Base-by-base conservation (phyloP, 441 rosid genomes). In the Euphorbia celastroides region DNA sequence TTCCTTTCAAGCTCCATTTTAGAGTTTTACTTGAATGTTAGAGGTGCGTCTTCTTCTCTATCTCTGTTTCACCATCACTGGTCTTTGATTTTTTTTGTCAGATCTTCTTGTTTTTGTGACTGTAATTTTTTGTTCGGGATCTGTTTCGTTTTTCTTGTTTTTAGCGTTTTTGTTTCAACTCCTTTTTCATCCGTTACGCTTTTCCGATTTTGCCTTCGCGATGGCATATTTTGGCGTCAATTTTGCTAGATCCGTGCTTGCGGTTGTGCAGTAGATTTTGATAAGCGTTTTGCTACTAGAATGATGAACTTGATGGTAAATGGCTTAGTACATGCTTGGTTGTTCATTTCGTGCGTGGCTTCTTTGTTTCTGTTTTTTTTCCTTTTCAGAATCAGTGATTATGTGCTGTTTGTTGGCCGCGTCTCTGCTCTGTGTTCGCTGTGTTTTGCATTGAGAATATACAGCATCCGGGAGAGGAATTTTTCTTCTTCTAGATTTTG, bases 1-100 rank as follows among this genome's bases (percentile, higher is more conserved):
- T 62, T 64, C 65, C 2, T 28, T 22, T 10, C 5, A 63, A 20
- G 27, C 30, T 60, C 38, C 34, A 25, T 36, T 68, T 51, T 56
- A 2, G 32, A 9, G 46, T 62, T 14, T 62, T 16, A 62, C 42
- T 32, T 31, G 22, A 66, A 25, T 65, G 70, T 16, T 31, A 16
- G 26, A 65, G 93, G 96, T 87, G 58, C 71, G 80, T 72, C 74
- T 72, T 59, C 22, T 44, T 69, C 13, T 52, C 54, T 13, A 5
- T 69, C 13, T 52, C 54, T 13, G 13, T 3, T 11, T 28, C 51
- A 42, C 38, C 19, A 19, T 63, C 36, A 30, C 32, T 22, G 23
- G 9, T 0, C 5, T 30, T 9, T 31, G 2, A 7, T 23, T 41
- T 61, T 7, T 38, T 61, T 7, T 38, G 19, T 61, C 32, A 7